Percentiles rank a stretch among this genome's conserved stretches.
These are phyloP conservation scores for Besnoitia besnoiti DNA, from an alignment of 169 alveolate genomes.

Conservation along the genomic window DNA sequence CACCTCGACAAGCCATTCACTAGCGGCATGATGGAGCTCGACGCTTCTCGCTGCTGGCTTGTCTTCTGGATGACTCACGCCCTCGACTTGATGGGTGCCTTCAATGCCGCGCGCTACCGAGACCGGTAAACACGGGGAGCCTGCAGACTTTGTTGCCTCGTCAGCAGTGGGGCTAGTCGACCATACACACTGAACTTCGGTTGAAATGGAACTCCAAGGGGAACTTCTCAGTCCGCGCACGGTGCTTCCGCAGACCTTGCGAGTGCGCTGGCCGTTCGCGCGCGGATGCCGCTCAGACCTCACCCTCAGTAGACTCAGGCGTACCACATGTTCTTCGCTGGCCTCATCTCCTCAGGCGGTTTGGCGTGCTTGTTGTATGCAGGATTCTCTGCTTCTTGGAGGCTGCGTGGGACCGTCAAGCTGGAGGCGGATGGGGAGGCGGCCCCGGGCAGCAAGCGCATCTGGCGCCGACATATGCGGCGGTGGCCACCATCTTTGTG, in stretches of 20 bases:
- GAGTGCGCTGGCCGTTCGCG: neutral
- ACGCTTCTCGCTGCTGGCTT: constrained; percentile 69
- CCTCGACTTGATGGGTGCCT: constrained; percentile 46
- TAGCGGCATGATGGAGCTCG: constrained; percentile 42
- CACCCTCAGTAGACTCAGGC: too few relatives aligned
- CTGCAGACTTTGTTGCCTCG: too few relatives aligned
- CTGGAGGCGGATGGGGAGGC: constrained; percentile 73
- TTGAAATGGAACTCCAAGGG: too few relatives aligned
- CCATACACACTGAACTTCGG: too few relatives aligned
- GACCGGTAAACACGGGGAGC: neutral
- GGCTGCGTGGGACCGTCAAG: constrained; percentile 3
- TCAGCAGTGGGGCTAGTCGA: too few relatives aligned
- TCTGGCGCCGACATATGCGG: constrained; percentile 72
- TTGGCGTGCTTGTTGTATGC: neutral
- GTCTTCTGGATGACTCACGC: constrained; percentile 64
- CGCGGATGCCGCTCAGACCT: too few relatives aligned
- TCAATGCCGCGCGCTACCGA: neutral
- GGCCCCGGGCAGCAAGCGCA: constrained; percentile 72
- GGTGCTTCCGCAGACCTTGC: neutral
- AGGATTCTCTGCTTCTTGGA: constrained; percentile 35
- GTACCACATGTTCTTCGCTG: too few relatives aligned
- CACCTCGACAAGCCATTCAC: constrained; percentile 32
- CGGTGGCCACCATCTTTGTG: constrained; percentile 51
- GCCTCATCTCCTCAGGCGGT: too few relatives aligned
- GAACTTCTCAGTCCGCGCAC: too few relatives aligned